A percentile compares a stretch with the other conserved stretches of the same genome.
Conservation (phyloP, 176 grass and related monocot genomes). For the Urochloa ruziziensis region DNA sequence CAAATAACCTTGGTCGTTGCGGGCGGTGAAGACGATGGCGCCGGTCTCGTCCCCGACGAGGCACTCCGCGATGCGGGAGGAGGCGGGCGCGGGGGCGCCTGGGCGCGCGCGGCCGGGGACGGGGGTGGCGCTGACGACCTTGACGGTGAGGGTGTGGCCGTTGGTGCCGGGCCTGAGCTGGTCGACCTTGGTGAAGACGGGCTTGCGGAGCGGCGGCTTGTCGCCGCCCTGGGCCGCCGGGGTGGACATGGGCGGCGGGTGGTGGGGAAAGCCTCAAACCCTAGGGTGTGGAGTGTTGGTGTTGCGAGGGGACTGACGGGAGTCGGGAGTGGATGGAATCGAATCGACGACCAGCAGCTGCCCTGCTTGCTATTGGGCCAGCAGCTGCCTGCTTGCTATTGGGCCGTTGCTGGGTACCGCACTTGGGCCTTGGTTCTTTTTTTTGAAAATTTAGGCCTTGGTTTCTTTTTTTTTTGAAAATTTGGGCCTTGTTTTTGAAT, state of each 20-base stretch:
- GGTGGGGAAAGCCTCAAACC: too few relatives aligned
- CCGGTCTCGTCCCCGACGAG: constrained; percentile 86
- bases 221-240: constrained; percentile 27
- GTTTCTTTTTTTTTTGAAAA: too few relatives aligned
- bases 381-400: too few relatives aligned
- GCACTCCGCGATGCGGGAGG: constrained; percentile 82
- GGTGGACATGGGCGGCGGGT: constrained; percentile 45
- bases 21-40: constrained; percentile 76
- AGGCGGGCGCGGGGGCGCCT: constrained; percentile 21
- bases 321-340: too few relatives aligned
- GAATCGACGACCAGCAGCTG: too few relatives aligned
- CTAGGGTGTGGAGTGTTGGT: background rate
- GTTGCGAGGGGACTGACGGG: background rate
- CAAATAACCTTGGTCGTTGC: constrained; percentile 80
- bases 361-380: too few relatives aligned
- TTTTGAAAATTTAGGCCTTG: too few relatives aligned
- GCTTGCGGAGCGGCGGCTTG: constrained; percentile 74
- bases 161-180: constrained; percentile 76
- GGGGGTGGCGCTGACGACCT: constrained; percentile 43
- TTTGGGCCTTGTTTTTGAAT: too few relatives aligned
- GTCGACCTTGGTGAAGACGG: constrained; percentile 85
- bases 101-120: constrained; percentile 43
- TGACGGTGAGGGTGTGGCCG: constrained; percentile 59
- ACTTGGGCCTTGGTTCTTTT: too few relatives aligned
- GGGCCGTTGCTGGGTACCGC: too few relatives aligned